Conservation (phyloP, 805 yeast species). For the Candida alai region DNA sequence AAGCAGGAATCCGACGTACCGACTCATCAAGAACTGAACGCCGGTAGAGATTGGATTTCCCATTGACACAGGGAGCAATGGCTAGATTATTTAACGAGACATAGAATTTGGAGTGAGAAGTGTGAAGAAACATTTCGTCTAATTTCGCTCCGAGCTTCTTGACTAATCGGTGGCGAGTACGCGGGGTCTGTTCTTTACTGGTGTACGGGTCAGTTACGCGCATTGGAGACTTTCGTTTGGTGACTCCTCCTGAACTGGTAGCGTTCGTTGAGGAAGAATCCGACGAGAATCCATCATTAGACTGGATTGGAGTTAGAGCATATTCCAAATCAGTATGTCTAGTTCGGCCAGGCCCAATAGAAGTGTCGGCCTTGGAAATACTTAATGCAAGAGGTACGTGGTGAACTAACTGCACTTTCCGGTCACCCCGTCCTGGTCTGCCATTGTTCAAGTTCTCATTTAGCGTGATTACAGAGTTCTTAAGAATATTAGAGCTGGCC, state of each 20-base stretch:
- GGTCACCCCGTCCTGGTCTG: slow-evolving; percentile 17
- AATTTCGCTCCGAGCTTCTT: slow-evolving; percentile 55
- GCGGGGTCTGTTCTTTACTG: no score
- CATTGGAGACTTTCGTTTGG: slow-evolving; percentile 1
- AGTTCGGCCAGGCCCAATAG: no score
- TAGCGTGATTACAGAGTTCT: slow-evolving; percentile 56
- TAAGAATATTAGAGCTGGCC: slow-evolving; percentile 62
- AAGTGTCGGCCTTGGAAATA: slow-evolving; percentile 15
- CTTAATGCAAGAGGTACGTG: slow-evolving; percentile 72
- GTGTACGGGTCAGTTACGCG: slow-evolving; percentile 2
- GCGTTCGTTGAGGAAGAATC: not conserved
- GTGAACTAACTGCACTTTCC: slow-evolving; percentile 67
- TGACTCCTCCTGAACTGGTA: slow-evolving; percentile 3
- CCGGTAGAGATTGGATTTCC: slow-evolving; percentile 78
- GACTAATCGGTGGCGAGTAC: no score
- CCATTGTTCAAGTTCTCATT: slow-evolving; percentile 53
- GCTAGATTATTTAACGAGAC: slow-evolving; percentile 69
- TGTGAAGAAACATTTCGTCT: slow-evolving; percentile 81
- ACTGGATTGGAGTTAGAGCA: slow-evolving; percentile 16
- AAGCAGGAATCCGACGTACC: slow-evolving; percentile 35
- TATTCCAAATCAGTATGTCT: slow-evolving; percentile 9
- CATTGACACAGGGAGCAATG: slow-evolving; percentile 87
- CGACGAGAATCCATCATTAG: slow-evolving; percentile 7
- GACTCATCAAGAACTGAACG: slow-evolving; percentile 60
- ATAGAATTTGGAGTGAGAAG: slow-evolving; percentile 85